Conservation (phyloP, 1,139 yeast species). For the Diutina sp. region DNA sequence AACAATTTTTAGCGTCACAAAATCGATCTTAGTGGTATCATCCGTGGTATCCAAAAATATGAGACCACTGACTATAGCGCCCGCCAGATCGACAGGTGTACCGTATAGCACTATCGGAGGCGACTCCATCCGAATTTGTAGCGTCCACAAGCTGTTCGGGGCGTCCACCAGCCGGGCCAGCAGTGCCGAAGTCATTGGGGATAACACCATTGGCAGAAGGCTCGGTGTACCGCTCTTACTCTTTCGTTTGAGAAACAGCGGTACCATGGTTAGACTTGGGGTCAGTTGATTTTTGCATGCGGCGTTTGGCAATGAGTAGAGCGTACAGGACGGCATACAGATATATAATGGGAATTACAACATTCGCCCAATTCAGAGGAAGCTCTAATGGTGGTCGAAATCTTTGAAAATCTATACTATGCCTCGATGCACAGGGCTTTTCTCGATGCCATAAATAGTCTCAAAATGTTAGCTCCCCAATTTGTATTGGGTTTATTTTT, state of each 20-base stretch:
- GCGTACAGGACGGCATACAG: not conserved
- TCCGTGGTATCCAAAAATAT: not conserved
- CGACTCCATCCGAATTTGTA: slow-evolving; percentile 63
- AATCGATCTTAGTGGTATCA: slow-evolving; percentile 23
- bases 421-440: no score
- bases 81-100: slow-evolving; percentile 62
- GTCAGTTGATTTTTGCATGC: not conserved
- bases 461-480: no score
- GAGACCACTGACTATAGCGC: slow-evolving; percentile 43
- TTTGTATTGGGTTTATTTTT: not conserved
- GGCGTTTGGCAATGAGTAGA: not conserved
- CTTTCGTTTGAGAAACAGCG: slow-evolving; percentile 1
- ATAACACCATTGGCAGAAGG: not conserved
- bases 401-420: no score
- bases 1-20: slow-evolving; percentile 51
- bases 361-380: no score
- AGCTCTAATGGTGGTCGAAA: no score
- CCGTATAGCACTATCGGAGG: slow-evolving; percentile 90
- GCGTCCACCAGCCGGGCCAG: slow-evolving; percentile 1
- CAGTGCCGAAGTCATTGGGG: not conserved
- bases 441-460: no score
- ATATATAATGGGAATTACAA: no score
- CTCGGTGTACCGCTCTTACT: not conserved
- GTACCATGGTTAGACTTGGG: not conserved
- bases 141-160: slow-evolving; percentile 8